Evolutionary conservation across 176 grass and related monocot genomes (phyloP).

Genomic region (Triticum dicoccoides): DNA sequence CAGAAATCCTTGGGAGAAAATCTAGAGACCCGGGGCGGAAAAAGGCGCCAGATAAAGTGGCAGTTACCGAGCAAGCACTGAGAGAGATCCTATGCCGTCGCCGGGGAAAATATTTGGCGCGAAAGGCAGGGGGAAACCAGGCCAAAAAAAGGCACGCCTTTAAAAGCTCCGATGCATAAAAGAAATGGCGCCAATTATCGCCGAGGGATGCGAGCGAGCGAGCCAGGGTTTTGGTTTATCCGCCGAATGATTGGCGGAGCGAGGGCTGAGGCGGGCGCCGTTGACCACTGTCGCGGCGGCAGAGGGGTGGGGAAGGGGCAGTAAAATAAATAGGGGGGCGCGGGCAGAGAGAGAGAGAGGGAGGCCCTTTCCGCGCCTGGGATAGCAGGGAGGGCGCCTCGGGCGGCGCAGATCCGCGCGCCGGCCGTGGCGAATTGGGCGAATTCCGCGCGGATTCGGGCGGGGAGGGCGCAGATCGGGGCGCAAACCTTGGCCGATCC

Average conservation of each 20-base stretch:
- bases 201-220: not conserved
- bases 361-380: conserved; percentile 21
- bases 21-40: conserved; percentile 13
- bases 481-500: conserved; percentile 45
- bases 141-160: conserved; percentile 50
- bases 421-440: conserved; percentile 6
- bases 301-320: not conserved
- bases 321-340: conserved; percentile 36
- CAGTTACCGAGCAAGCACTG: conserved; percentile 42
- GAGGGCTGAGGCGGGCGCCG: conserved; percentile 22
- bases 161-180: conserved; percentile 41
- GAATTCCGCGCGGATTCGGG: conserved; percentile 37
- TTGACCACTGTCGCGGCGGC: conserved; percentile 36
- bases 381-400: conserved; percentile 32
- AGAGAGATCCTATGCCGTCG: not conserved
- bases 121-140: conserved; percentile 40
- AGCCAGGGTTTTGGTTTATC: conserved; percentile 34
- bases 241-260: conserved; percentile 57
- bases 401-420: conserved; percentile 60
- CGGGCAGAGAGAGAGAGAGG: not conserved
- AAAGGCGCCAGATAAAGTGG: conserved; percentile 38
- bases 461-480: conserved; percentile 30
- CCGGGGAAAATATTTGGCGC: conserved; percentile 49
- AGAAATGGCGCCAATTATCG: conserved; percentile 55
- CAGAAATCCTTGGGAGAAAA: not conserved